A percentile compares a stretch with the other conserved stretches of the same genome.
Conservation (phyloP, 805 yeast species). For the Kuraishia hungarica region DNA sequence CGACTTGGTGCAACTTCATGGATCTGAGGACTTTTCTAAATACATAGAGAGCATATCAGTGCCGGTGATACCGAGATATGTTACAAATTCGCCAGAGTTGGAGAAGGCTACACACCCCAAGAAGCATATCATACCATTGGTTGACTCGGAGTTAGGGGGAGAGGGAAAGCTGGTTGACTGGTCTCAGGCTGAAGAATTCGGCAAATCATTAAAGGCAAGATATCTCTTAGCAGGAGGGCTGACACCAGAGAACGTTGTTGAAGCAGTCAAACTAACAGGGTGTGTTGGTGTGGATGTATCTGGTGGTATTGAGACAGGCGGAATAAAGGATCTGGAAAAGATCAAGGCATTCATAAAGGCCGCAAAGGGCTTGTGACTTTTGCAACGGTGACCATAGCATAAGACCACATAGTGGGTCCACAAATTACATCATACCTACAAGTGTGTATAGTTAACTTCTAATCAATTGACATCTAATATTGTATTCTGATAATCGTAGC, state of each 20-base stretch:
- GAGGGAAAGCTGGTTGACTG: constrained; percentile 81
- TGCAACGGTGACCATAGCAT: too few relatives aligned
- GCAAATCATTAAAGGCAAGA: constrained; percentile 18
- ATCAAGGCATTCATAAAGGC: constrained; percentile 47
- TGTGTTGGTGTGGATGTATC: constrained; percentile 91
- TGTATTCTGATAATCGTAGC: background rate
- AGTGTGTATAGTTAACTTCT: background rate
- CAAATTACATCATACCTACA: background rate
- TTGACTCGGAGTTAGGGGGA: constrained; percentile 90
- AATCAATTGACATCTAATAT: background rate
- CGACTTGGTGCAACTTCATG: constrained; percentile 87
- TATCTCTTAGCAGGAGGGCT: constrained; percentile 88
- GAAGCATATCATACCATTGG: constrained; percentile 47
- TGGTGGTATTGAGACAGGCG: constrained; percentile 85
- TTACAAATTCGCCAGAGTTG: constrained; percentile 31
- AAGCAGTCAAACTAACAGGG: constrained; percentile 44
- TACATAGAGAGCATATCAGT: constrained; percentile 26
- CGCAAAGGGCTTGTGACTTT: constrained; percentile 26
- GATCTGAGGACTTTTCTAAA: constrained; percentile 49
- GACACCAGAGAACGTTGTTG: constrained; percentile 58
- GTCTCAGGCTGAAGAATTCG: constrained; percentile 38
- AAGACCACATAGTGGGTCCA: too few relatives aligned
- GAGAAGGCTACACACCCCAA: constrained; percentile 17
- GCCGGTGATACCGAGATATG: constrained; percentile 70
- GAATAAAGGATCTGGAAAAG: constrained; percentile 62